Evolutionary conservation across 257 asterid genomes (phyloP), one percentile per base, ranked within the genome.

Genomic region (Fraxinus excelsior): DNA sequence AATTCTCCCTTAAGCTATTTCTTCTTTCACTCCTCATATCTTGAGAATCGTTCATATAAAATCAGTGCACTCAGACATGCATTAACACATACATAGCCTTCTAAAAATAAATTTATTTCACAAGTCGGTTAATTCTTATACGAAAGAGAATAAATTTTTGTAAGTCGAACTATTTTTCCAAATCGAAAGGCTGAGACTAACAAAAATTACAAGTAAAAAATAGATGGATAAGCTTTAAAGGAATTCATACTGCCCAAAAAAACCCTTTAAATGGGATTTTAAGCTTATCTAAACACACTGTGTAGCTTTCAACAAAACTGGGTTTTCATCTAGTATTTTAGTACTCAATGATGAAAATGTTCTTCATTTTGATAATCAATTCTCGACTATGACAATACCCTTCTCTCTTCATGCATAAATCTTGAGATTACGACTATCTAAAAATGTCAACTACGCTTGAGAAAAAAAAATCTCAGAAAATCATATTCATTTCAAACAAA

Each of bases 401-500:
- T 49, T 49, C 58, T 13, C 21, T 49, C 21, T 3, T 8, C 21
- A 67, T 35, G 9, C 40, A 35, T 1, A 7, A 35, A 6, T 35
- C 10, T 35, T 35, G 40, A 35, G 40, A 35, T 35, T 35, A 35
- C 10, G 10, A 6, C 40, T 35, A 35, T 35, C 40, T 1, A 35
- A 35, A 35, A 35, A 35, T 35, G 40, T 35, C 40, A 6, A 35
- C 40, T 0, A 35, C 1, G 40, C 1, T 35, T 35, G 8, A 35
- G 40, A 35, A 8, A 35, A 8, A 35, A 35, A 35, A 35, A 35
- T 35, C 10, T 78, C 53, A 70, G 35, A 84, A 76, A 67, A 69
- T 49, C 70, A 74, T 21, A 51, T 21, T 6, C 40, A 42, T 23
- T 72, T 75, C 67, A 26, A 76, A 37, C 56, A 18, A 32, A 37